These are phyloP conservation scores for Tephrocybe rancida DNA, from an alignment of 768 basidiomycete species.

Conservation along the genomic window DNA sequence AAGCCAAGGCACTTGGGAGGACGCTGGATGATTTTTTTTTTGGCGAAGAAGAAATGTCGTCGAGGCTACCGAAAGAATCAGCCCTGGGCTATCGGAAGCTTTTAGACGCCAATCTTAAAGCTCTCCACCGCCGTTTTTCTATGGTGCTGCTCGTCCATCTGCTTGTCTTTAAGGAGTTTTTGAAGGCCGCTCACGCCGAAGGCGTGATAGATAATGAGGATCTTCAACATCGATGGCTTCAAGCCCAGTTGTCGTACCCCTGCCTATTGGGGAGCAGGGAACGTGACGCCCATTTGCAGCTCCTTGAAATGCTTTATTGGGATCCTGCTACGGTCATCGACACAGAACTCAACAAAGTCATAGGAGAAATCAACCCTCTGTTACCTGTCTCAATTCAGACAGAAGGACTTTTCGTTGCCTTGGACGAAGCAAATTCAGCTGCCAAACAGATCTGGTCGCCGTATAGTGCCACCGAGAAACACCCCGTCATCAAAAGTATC, in stretches of 20 bases:
- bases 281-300: not conserved
- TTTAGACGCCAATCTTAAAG: not conserved
- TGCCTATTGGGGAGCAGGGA: not conserved
- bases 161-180: not conserved
- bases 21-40: too few species aligned
- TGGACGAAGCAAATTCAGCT: not conserved
- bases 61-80: not conserved
- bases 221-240: conserved; percentile 1
- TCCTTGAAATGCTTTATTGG: not conserved
- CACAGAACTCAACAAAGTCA: not conserved
- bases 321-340: not conserved
- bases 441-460: not conserved
- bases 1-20: not conserved
- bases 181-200: not conserved
- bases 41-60: not conserved
- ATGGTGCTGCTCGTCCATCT: conserved; percentile 2
- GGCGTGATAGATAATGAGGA: not conserved
- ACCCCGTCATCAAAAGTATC: not conserved
- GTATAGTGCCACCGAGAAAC: not conserved
- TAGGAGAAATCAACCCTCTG: not conserved
- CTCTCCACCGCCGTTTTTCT: not conserved
- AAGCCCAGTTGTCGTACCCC: not conserved
- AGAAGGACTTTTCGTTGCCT: not conserved
- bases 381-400: not conserved
- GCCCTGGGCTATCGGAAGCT: not conserved